phyloP scores from a whole-genome alignment of 2,329 filamentous ascomycete species.

The Microascus cirrosus region DNA sequence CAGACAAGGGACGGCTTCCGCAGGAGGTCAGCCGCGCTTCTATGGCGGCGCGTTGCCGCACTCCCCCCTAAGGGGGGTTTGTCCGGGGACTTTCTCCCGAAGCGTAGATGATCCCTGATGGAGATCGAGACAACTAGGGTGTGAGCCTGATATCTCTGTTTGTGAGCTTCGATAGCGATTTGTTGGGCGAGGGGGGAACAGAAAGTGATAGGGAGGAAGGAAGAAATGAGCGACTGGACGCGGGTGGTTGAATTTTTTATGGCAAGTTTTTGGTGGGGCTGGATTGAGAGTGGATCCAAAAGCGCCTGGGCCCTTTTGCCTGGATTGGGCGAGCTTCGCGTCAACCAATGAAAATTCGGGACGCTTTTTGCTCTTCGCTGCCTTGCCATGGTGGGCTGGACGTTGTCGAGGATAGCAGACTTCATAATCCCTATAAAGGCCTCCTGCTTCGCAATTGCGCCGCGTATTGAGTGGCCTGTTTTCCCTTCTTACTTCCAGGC shows the following conservation, averaged over 20 bases:
- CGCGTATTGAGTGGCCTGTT: background rate
- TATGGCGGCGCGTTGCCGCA: slow-evolving; percentile 99
- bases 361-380: background rate
- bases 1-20: slow-evolving; percentile 36
- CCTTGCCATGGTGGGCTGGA: background rate
- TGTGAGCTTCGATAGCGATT: slow-evolving; percentile 99
- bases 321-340: background rate
- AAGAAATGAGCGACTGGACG: slow-evolving; percentile 9
- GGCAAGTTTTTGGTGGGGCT: background rate
- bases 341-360: background rate
- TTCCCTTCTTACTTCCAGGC: background rate
- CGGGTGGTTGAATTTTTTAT: background rate
- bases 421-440: background rate
- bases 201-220: slow-evolving; percentile 21
- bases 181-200: slow-evolving; percentile 88
- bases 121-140: slow-evolving; percentile 18
- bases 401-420: background rate
- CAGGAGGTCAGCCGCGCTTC: slow-evolving; percentile 88
- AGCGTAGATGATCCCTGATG: slow-evolving; percentile 38
- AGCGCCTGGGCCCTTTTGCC: background rate
- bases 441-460: background rate
- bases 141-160: slow-evolving; percentile 50
- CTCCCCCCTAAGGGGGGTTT: slow-evolving; percentile 38
- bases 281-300: background rate
- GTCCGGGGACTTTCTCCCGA: slow-evolving; percentile 99